Percentiles rank a stretch among this genome's conserved stretches.
Conservation (phyloP, 108 stramenopile genomes). For the Ochromonas danica region DNA sequence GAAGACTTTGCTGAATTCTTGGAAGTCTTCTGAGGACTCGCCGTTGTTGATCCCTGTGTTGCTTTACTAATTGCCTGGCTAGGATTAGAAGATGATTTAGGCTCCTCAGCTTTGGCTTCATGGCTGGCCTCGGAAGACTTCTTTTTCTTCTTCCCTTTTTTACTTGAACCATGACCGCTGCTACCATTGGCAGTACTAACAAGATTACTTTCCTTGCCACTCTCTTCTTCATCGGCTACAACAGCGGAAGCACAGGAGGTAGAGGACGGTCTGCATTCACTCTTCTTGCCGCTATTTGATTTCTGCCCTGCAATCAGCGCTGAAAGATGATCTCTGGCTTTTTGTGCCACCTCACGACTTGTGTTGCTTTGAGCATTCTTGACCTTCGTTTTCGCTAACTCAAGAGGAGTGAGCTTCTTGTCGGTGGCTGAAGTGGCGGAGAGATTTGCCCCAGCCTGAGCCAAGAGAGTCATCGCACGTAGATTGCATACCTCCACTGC, state of each 20-base stretch:
- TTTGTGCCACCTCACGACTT: not conserved
- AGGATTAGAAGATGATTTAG: not conserved
- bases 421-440: not conserved
- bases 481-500: not conserved
- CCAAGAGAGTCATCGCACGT: not conserved
- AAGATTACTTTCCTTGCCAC: too few species aligned
- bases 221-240: too few species aligned
- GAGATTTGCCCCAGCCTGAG: slow-evolving; percentile 25
- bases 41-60: not conserved
- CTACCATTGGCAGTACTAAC: too few species aligned
- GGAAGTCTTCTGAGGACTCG: not conserved
- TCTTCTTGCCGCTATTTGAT: too few species aligned
- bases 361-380: not conserved
- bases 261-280: too few species aligned
- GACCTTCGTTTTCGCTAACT: slow-evolving; percentile 10
- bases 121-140: too few species aligned
- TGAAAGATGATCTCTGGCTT: too few species aligned
- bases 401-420: not conserved
- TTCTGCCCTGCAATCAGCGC: too few species aligned
- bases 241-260: too few species aligned
- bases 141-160: too few species aligned
- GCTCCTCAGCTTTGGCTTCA: not conserved
- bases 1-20: not conserved
- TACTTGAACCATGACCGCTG: too few species aligned
- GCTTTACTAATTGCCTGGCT: too few species aligned